Evolutionary conservation across 75 land plant species (phyloP).

Genomic region (Ceratopteris richardii): DNA sequence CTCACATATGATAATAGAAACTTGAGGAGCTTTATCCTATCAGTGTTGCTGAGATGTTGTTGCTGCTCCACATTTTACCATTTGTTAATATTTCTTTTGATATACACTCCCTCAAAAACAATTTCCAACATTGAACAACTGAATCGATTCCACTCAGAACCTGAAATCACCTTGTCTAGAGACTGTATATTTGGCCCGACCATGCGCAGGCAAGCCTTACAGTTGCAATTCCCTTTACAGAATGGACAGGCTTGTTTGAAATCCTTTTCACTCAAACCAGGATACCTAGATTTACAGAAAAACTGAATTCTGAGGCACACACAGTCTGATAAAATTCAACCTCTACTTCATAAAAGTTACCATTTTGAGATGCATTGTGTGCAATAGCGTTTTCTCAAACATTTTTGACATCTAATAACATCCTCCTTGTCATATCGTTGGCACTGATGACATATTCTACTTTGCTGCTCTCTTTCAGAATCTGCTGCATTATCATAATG

Average conservation of each 20-base stretch:
- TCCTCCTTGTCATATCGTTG: not conserved
- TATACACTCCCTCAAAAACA: not conserved
- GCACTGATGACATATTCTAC: conserved; percentile 1
- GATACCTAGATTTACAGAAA: conserved; percentile 34
- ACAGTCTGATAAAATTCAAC: not conserved
- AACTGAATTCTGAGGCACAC: not conserved
- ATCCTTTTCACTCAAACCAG: conserved; percentile 43
- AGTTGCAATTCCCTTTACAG: conserved; percentile 67
- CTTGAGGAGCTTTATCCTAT: conserved; percentile 14
- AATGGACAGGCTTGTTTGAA: conserved; percentile 51
- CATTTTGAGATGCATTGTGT: not conserved
- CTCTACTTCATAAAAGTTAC: not conserved
- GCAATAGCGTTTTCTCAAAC: not conserved
- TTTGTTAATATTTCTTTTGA: not conserved
- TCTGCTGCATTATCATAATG: not conserved
- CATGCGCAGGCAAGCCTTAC: conserved; percentile 46
- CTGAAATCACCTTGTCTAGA: not conserved
- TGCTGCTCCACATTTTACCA: conserved; percentile 6
- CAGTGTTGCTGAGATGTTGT: conserved; percentile 4
- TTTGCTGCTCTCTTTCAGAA: not conserved
- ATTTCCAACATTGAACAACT: not conserved
- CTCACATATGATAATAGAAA: conserved; percentile 18
- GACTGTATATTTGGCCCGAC: not conserved
- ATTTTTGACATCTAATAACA: not conserved
- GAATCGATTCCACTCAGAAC: not conserved